Evolutionary conservation across 1,284 basidiomycete genomes (phyloP).

Genomic region (Peniophora sp.): DNA sequence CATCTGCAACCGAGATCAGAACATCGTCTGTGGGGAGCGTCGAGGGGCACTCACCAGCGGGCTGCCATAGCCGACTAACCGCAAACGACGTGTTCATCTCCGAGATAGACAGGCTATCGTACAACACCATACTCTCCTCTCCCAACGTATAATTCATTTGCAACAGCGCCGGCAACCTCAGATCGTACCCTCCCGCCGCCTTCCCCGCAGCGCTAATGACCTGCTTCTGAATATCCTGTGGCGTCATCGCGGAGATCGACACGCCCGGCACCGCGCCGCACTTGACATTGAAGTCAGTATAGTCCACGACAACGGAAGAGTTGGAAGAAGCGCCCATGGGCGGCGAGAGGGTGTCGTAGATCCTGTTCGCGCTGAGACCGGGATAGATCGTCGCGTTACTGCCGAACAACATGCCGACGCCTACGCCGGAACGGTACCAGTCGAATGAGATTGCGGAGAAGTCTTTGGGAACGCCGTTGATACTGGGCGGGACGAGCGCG

Average conservation of each 20-base stretch:
- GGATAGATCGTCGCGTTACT: not conserved
- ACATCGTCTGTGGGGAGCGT: not conserved
- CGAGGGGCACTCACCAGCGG: not conserved
- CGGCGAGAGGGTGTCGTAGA: not conserved
- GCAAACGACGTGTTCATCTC: not conserved
- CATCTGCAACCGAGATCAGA: not conserved
- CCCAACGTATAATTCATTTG: not conserved
- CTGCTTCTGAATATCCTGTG: too few relatives aligned
- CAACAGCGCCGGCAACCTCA: not conserved
- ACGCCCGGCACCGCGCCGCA: not conserved
- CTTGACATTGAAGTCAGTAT: constrained; percentile 1
- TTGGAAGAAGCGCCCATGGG: not conserved
- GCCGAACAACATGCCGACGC: not conserved
- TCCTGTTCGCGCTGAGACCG: not conserved
- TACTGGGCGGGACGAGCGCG: not conserved
- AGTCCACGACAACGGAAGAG: not conserved
- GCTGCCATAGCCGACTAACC: not conserved
- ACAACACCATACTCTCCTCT: not conserved
- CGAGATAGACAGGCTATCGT: not conserved
- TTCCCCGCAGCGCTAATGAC: not conserved
- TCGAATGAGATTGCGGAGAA: not conserved
- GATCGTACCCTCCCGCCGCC: not conserved
- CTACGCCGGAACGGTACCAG: constrained; percentile 1
- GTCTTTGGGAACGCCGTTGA: not conserved
- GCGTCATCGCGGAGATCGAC: too few relatives aligned